A percentile compares a stretch with the other conserved stretches of the same genome.
Conservation (phyloP, 192 early-diverging fungal species). For the Backusella sp. region DNA sequence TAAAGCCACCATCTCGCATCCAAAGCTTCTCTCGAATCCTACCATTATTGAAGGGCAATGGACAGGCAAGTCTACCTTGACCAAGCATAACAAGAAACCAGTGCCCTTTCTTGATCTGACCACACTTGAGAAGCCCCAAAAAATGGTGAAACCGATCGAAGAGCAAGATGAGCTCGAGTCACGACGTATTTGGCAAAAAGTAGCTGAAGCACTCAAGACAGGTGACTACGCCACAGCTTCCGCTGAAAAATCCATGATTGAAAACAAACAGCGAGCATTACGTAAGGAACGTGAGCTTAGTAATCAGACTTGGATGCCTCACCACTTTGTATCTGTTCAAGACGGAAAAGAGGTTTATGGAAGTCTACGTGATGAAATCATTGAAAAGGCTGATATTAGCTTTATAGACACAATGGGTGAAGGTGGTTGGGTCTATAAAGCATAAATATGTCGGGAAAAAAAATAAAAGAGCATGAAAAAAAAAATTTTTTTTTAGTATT, state of each 20-base stretch:
- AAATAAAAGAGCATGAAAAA: not conserved
- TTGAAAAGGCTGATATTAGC: slow-evolving; percentile 30
- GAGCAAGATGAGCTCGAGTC: slow-evolving; percentile 66
- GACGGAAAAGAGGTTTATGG: slow-evolving; percentile 34
- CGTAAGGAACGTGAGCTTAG: slow-evolving; percentile 60
- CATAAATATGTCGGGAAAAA: not conserved
- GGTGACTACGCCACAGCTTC: slow-evolving; percentile 71
- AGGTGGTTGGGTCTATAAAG: slow-evolving; percentile 14
- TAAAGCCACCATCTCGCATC: slow-evolving; percentile 46
- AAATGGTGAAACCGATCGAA: slow-evolving; percentile 57
- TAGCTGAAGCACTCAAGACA: slow-evolving; percentile 61
- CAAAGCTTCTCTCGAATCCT: slow-evolving; percentile 11
- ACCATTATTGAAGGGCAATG: slow-evolving; percentile 63
- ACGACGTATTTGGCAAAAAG: slow-evolving; percentile 67
- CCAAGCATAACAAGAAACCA: slow-evolving; percentile 47
- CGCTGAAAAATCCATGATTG: slow-evolving; percentile 66
- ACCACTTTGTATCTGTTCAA: slow-evolving; percentile 45
- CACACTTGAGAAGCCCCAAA: slow-evolving; percentile 43
- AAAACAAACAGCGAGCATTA: slow-evolving; percentile 61
- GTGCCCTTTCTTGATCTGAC: slow-evolving; percentile 62
- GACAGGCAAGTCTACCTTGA: slow-evolving; percentile 62
- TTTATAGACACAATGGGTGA: slow-evolving; percentile 36
- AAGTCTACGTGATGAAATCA: slow-evolving; percentile 29
- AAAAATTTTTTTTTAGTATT: not conserved
- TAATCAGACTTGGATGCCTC: slow-evolving; percentile 52